Evolutionary conservation across 2,329 filamentous ascomycete species (phyloP).

Genomic region (Ophiognomonia clavigignenti-juglandacearum): DNA sequence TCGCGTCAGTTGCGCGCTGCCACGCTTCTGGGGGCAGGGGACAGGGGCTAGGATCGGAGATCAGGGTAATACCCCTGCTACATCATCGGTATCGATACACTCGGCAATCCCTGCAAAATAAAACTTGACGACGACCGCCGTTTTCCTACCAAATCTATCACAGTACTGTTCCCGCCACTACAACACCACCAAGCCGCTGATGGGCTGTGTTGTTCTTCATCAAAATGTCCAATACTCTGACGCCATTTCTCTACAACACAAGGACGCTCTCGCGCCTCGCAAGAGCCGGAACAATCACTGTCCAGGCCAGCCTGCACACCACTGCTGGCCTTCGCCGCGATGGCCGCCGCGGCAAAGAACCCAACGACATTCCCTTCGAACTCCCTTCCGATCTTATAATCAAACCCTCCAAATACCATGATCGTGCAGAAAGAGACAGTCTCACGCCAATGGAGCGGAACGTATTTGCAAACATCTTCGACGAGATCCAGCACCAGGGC

Average conservation of each 20-base stretch:
- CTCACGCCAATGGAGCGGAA: constrained; percentile 51
- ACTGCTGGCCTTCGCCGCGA: constrained; percentile 17
- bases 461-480: constrained; percentile 51
- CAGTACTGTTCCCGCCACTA: too few species aligned
- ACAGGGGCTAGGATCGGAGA: too few species aligned
- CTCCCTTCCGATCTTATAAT: constrained; percentile 32
- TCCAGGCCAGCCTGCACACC: constrained; percentile 22
- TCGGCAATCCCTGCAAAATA: background rate
- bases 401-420: constrained; percentile 19
- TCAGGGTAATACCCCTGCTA: too few species aligned
- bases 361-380: constrained; percentile 50
- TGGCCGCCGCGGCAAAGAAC: constrained; percentile 13
- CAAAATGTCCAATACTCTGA: constrained; percentile 43
- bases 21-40: background rate
- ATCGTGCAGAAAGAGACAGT: constrained; percentile 34
- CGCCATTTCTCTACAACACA: constrained; percentile 71
- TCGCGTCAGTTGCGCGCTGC: too few species aligned
- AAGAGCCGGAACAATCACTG: constrained; percentile 13
- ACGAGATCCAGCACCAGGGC: constrained; percentile 42
- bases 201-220: background rate
- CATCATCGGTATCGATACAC: too few species aligned
- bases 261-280: constrained; percentile 39
- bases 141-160: background rate
- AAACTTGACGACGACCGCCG: background rate
- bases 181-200: background rate